phyloP scores from a whole-genome alignment of 2,329 filamentous ascomycete genomes.

The Alternaria sp. region DNA sequence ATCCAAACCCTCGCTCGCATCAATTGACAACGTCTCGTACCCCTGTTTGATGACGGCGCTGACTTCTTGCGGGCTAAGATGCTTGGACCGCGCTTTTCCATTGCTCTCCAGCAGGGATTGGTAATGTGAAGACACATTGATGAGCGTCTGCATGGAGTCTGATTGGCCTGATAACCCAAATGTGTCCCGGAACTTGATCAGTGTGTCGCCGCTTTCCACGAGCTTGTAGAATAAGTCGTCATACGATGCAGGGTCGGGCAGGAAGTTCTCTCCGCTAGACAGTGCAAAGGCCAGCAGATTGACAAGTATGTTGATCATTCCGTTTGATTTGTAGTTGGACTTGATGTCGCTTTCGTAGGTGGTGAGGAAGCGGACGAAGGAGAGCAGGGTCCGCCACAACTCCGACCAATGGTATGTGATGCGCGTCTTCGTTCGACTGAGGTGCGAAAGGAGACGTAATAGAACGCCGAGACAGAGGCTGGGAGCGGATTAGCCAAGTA shows the following conservation, averaged over 20 bases:
- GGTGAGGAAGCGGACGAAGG: constrained; percentile 87
- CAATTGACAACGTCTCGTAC: constrained; percentile 92
- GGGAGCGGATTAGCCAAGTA: constrained; percentile 32
- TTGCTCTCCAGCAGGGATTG: constrained; percentile 75
- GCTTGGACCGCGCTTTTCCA: constrained; percentile 61
- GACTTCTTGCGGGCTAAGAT: constrained; percentile 82
- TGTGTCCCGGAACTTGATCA: constrained; percentile 80
- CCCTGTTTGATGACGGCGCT: constrained; percentile 93
- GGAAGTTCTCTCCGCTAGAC: constrained; percentile 85
- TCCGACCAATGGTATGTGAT: constrained; percentile 93
- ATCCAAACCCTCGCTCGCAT: constrained; percentile 84
- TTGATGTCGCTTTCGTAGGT: constrained; percentile 83
- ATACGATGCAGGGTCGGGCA: constrained; percentile 85
- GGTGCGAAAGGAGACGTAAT: constrained; percentile 80
- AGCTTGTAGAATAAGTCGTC: constrained; percentile 99
- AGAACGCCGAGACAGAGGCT: constrained; percentile 79
- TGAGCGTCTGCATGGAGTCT: constrained; percentile 78
- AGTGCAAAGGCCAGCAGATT: constrained; percentile 84
- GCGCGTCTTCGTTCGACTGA: constrained; percentile 81
- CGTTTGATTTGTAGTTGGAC: constrained; percentile 70
- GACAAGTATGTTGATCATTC: constrained; percentile 77
- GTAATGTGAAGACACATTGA: constrained; percentile 85
- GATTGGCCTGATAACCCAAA: constrained; percentile 61
- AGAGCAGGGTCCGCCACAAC: constrained; percentile 86
- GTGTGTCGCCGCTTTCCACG: constrained; percentile 84